phyloP scores from a whole-genome alignment of 225 moss, liverwort and hornwort species.

The Sphagnum contortum region DNA sequence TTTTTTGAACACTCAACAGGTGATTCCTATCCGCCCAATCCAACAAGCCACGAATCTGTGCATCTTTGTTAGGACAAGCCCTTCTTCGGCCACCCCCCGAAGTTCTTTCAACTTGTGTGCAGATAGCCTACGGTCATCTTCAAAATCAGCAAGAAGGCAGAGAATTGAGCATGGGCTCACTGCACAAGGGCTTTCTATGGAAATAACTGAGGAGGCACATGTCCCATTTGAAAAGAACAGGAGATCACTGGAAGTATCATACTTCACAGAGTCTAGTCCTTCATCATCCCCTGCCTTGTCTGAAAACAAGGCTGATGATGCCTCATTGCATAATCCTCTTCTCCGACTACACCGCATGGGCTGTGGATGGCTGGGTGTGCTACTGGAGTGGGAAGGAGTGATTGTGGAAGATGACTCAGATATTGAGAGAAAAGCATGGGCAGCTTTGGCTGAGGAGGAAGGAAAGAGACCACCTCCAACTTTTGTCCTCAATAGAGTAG shows the following conservation, averaged over 20 bases:
- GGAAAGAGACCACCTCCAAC: slow-evolving; percentile 76
- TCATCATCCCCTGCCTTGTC: slow-evolving; percentile 13
- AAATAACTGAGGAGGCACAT: slow-evolving; percentile 61
- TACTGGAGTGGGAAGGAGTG: slow-evolving; percentile 97
- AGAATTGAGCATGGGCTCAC: slow-evolving; percentile 24
- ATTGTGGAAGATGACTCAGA: slow-evolving; percentile 90
- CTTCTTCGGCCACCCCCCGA: slow-evolving; percentile 16
- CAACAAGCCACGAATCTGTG: slow-evolving; percentile 6
- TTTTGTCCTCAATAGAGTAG: slow-evolving; percentile 68
- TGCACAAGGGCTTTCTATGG: slow-evolving; percentile 58
- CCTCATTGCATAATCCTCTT: slow-evolving; percentile 71
- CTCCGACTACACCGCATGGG: slow-evolving; percentile 84
- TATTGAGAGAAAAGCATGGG: slow-evolving; percentile 83
- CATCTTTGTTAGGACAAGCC: slow-evolving; percentile 6
- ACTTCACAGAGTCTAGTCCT: slow-evolving; percentile 32
- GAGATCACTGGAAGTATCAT: slow-evolving; percentile 59
- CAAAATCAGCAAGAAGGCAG: slow-evolving; percentile 6
- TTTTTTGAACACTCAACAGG: slow-evolving; percentile 5
- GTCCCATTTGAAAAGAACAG: slow-evolving; percentile 58
- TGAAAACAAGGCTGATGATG: slow-evolving; percentile 71
- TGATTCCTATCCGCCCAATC: slow-evolving; percentile 5
- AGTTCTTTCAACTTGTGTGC: slow-evolving; percentile 8
- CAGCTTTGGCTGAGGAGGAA: slow-evolving; percentile 88
- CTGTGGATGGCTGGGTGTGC: slow-evolving; percentile 85
- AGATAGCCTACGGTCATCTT: slow-evolving; percentile 11